Base-by-base conservation (phyloP, 176 grass and related monocot genomes). In the Thalia dealbata region DNA sequence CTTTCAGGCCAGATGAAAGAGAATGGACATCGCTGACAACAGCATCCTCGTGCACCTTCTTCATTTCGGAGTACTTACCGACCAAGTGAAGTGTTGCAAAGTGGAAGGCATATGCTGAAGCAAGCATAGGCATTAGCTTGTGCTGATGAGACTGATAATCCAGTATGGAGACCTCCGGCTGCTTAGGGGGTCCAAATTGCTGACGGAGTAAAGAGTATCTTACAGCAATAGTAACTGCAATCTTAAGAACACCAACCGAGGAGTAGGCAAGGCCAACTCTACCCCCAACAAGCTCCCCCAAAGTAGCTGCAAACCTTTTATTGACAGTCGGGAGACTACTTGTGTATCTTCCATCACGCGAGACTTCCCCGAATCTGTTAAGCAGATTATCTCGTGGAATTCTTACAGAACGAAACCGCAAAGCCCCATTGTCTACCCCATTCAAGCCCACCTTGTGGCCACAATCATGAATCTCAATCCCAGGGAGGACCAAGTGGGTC, bases 81-180 rank as follows among this genome's bases (percentile, higher is more conserved):
- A 97, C 87, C 75, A 97, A 76, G 75, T 77, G 75, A 1, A 54
- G 71, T 18, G 90, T 91, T 23, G 95, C 85, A 54, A 97, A 97
- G 64, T 97, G 90, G 83, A 97, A 97, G 1, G 89, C 95, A 67
- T 99, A 99, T 0, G 87, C 71, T 22, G 89, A 99, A 75, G 95
- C 95, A 24, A 99, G 50, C 95, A 97, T 91, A 35, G 95, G 95
- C 95, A 99, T 99, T 70, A 99, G 52, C 73, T 90, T 89, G 64
- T 99, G 85, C 69, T 99, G 95, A 77, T 99, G 95, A 54, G 95
- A 93, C 73, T 93, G 95, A 67, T 99, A 99, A 73, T 99, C 95
- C 76, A 99, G 48, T 56, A 99, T 87, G 44, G 82, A 88, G 73
- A 99, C 89, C 78, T 99, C 95, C 6, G 95, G 90, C 29, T 93